Conservation (phyloP, 345 rosid genomes). For the Bruguiera gymnorhiza region DNA sequence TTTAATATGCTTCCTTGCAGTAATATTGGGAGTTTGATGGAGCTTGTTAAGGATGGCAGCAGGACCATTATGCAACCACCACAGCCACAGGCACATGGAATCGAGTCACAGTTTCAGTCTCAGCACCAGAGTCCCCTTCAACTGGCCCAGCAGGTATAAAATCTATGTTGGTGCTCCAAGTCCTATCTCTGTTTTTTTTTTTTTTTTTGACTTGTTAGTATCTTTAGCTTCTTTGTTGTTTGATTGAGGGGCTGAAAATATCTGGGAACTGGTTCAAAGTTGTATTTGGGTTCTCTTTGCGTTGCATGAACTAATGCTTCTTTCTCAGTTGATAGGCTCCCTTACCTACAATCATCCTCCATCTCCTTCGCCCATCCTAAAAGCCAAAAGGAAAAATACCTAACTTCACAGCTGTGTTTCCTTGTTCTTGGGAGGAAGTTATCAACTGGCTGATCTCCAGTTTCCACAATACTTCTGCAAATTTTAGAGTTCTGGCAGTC, state of each 20-base stretch:
- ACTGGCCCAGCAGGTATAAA: slow-evolving; percentile 68
- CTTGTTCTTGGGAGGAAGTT: too few relatives aligned
- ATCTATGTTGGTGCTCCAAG: background rate
- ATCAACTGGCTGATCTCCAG: background rate
- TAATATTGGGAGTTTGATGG: slow-evolving; percentile 60
- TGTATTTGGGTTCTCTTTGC: background rate
- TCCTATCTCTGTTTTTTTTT: too few relatives aligned
- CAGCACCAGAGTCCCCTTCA: slow-evolving; percentile 65
- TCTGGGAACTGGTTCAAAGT: background rate
- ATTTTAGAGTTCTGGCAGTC: too few relatives aligned
- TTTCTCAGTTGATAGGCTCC: background rate
- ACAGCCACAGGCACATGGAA: slow-evolving; percentile 60
- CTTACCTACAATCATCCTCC: background rate
- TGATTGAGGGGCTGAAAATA: background rate
- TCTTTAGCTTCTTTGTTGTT: background rate
- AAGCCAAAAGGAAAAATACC: too few relatives aligned
- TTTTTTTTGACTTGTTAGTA: background rate
- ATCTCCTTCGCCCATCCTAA: too few relatives aligned
- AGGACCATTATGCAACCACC: slow-evolving; percentile 47
- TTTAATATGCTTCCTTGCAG: slow-evolving; percentile 31
- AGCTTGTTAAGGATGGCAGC: slow-evolving; percentile 71
- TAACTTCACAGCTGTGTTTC: too few relatives aligned
- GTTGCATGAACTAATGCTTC: background rate
- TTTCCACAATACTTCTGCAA: too few relatives aligned
- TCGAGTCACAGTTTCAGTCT: slow-evolving; percentile 56